Conservation (phyloP, 306 rosid species). For the Ormosia semicastrata region DNA sequence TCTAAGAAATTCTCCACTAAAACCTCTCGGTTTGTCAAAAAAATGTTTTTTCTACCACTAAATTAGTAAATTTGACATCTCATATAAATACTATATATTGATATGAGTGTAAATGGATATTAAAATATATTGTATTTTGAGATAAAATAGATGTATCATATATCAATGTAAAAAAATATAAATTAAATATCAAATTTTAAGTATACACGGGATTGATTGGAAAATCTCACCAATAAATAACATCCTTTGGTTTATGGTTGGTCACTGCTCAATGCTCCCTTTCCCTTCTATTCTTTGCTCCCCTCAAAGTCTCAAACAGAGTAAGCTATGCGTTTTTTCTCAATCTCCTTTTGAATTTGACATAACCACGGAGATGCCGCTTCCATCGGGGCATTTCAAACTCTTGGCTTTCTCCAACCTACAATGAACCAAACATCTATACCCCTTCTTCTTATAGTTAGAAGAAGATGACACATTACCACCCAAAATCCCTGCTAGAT, state of each 20-base stretch:
- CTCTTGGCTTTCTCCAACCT: not conserved
- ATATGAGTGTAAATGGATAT: no score
- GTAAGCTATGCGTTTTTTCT: not conserved
- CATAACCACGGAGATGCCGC: not conserved
- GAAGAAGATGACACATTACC: not conserved
- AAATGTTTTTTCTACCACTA: no score
- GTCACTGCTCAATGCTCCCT: not conserved
- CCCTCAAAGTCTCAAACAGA: not conserved
- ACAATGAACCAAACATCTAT: conserved; percentile 33
- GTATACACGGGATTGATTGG: not conserved
- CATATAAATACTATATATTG: no score
- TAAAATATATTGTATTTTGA: no score
- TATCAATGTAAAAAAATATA: no score
- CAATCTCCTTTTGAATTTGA: no score
- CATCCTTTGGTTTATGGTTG: not conserved
- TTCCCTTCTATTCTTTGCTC: not conserved
- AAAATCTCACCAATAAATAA: conserved; percentile 29
- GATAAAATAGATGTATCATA: no score
- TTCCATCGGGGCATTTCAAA: conserved; percentile 12
- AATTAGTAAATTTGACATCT: no score
- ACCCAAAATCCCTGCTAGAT: conserved; percentile 47
- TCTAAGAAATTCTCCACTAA: no score
- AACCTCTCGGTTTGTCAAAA: no score
- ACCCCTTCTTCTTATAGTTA: no score
- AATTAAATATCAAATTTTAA: no score